Evolutionary conservation across 805 yeast genomes (phyloP).

Genomic region (Lachancea fermentati): DNA sequence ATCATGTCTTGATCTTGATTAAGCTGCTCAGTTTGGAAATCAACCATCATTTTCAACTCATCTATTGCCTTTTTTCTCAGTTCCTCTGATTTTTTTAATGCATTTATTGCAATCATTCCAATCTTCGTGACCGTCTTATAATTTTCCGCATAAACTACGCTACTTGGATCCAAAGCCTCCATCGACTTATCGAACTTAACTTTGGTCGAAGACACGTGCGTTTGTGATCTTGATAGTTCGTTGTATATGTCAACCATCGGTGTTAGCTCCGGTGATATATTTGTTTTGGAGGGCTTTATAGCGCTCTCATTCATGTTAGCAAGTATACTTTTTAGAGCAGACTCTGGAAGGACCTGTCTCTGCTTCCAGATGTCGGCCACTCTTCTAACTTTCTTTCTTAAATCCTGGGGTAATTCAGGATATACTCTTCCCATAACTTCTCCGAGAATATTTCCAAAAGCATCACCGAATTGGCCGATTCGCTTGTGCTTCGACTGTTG

Average conservation of each 20-base stretch:
- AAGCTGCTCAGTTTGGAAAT: slow-evolving; percentile 23
- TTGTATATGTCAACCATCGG: slow-evolving; percentile 23
- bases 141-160: slow-evolving; percentile 27
- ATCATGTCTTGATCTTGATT: slow-evolving; percentile 26
- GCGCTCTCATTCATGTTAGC: slow-evolving; percentile 15
- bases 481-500: slow-evolving; percentile 31
- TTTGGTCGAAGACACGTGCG: slow-evolving; percentile 23
- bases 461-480: slow-evolving; percentile 25
- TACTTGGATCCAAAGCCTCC: slow-evolving; percentile 23
- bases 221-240: slow-evolving; percentile 19
- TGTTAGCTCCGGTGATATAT: slow-evolving; percentile 31
- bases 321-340: slow-evolving; percentile 30
- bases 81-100: slow-evolving; percentile 26
- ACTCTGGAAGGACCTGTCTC: slow-evolving; percentile 44
- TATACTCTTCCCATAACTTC: slow-evolving; percentile 34
- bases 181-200: slow-evolving; percentile 26
- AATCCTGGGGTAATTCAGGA: slow-evolving; percentile 35
- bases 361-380: slow-evolving; percentile 63
- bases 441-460: slow-evolving; percentile 27
- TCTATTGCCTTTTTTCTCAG: slow-evolving; percentile 23
- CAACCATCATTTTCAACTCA: slow-evolving; percentile 22
- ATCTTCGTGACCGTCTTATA: slow-evolving; percentile 29
- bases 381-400: slow-evolving; percentile 48
- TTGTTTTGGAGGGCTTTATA: slow-evolving; percentile 11
- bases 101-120: slow-evolving; percentile 27